phyloP scores from a whole-genome alignment of 345 rosid genomes.

The Nephelium lappaceum region DNA sequence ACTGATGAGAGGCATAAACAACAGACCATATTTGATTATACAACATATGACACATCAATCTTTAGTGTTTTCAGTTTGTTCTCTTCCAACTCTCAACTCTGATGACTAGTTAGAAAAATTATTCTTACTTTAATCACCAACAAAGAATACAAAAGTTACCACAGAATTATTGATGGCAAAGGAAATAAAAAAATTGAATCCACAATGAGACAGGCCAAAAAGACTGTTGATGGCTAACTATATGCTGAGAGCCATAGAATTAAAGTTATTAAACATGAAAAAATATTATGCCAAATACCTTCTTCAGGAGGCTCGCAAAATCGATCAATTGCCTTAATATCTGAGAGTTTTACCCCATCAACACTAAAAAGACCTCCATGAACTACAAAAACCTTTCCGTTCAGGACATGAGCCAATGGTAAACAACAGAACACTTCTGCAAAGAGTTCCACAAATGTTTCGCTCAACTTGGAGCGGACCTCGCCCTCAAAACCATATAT shows the following conservation, averaged over 20 bases:
- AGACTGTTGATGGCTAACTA: neutral
- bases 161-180: neutral
- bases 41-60: neutral
- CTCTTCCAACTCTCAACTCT: neutral
- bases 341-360: constrained; percentile 92
- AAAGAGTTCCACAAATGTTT: constrained; percentile 90
- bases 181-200: neutral
- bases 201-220: neutral
- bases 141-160: neutral
- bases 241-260: constrained; percentile 4
- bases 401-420: constrained; percentile 91
- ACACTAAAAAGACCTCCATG: constrained; percentile 99
- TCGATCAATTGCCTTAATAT: constrained; percentile 82
- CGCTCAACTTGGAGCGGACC: constrained; percentile 90
- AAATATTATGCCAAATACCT: constrained; percentile 50
- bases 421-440: constrained; percentile 96
- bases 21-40: neutral
- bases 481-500: constrained; percentile 99
- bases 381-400: constrained; percentile 77
- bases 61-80: neutral
- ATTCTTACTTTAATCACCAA: neutral
- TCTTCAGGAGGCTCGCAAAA: constrained; percentile 99
- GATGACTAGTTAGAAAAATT: neutral
- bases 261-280: neutral
- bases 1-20: neutral